Evolutionary conservation across 495 filamentous ascomycete genomes (phyloP).

Genomic region (Pseudevernia furfuracea): DNA sequence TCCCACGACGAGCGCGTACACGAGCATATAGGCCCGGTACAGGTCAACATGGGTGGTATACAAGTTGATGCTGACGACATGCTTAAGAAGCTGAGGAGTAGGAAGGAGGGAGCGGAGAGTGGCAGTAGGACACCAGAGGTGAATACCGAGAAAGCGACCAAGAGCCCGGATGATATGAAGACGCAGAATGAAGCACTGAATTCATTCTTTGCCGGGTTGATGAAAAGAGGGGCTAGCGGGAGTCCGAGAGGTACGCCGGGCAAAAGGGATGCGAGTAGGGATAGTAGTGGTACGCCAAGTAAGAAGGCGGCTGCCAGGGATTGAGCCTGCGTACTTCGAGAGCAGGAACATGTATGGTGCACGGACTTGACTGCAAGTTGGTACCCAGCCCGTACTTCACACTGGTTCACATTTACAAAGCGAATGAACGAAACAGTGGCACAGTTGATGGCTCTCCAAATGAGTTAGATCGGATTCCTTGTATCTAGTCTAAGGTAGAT

Average conservation of each 20-base stretch:
- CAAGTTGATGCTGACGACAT: slow-evolving; percentile 96
- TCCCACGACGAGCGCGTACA: slow-evolving; percentile 49
- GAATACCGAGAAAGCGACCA: slow-evolving; percentile 10
- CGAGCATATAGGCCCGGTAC: slow-evolving; percentile 89
- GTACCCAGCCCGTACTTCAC: not conserved
- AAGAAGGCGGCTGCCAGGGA: slow-evolving; percentile 12
- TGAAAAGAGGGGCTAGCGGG: slow-evolving; percentile 43
- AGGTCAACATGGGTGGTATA: slow-evolving; percentile 96
- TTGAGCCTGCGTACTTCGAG: not conserved
- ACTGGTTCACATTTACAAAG: not conserved
- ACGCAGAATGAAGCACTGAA: slow-evolving; percentile 59
- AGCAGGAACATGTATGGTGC: not conserved
- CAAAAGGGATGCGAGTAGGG: slow-evolving; percentile 38
- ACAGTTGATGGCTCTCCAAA: not conserved
- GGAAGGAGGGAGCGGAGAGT: slow-evolving; percentile 7
- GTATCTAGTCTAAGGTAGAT: not conserved
- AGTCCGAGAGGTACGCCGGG: slow-evolving; percentile 23
- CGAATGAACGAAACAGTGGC: not conserved
- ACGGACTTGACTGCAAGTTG: not conserved
- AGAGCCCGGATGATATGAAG: slow-evolving; percentile 46
- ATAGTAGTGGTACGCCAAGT: slow-evolving; percentile 18
- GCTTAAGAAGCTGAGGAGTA: slow-evolving; percentile 68
- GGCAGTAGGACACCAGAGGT: slow-evolving; percentile 14
- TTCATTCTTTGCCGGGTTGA: slow-evolving; percentile 58
- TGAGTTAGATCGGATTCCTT: not conserved